Conservation (phyloP, 2,329 filamentous ascomycete species). For the Xylariomycetidae sp. region DNA sequence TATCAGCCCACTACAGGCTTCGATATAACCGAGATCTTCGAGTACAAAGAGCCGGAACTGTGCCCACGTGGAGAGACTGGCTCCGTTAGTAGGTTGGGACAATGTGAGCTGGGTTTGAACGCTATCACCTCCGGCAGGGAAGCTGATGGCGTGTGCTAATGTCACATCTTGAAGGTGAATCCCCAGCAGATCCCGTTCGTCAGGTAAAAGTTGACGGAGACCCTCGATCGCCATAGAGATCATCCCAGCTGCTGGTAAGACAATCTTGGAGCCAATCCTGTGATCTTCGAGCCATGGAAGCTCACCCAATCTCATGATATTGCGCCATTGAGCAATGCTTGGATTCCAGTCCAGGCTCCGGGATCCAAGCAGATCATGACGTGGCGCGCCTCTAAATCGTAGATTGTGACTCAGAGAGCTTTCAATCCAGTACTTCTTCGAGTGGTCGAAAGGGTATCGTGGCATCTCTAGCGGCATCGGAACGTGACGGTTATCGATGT, state of each 20-base stretch:
- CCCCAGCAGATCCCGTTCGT: background rate
- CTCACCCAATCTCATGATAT: slow-evolving; percentile 6
- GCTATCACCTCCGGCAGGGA: background rate
- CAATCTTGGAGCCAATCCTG: slow-evolving; percentile 2
- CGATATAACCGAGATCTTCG: slow-evolving; percentile 1
- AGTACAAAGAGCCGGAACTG: slow-evolving; percentile 5
- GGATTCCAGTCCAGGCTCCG: slow-evolving; percentile 10
- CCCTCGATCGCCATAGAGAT: slow-evolving; percentile 8
- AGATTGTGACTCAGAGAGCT: slow-evolving; percentile 4
- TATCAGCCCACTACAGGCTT: slow-evolving; percentile 4
- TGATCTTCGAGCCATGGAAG: slow-evolving; percentile 10
- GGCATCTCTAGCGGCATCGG: slow-evolving; percentile 5
- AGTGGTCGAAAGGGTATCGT: slow-evolving; percentile 4
- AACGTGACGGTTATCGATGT: too few species aligned
- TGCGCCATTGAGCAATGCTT: slow-evolving; percentile 11
- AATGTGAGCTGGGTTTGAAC: slow-evolving; percentile 3
- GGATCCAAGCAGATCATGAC: slow-evolving; percentile 6
- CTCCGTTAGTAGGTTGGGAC: background rate
- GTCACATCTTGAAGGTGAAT: background rate
- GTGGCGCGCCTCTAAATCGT: slow-evolving; percentile 2
- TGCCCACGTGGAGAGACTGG: background rate
- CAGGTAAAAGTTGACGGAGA: slow-evolving; percentile 1
- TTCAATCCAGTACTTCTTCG: slow-evolving; percentile 3
- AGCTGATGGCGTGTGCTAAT: slow-evolving; percentile 3
- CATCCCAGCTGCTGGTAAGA: slow-evolving; percentile 9